These are phyloP conservation scores for Pythium angustatum DNA, from an alignment of 352 stramenopile species.

Conservation along the genomic window DNA sequence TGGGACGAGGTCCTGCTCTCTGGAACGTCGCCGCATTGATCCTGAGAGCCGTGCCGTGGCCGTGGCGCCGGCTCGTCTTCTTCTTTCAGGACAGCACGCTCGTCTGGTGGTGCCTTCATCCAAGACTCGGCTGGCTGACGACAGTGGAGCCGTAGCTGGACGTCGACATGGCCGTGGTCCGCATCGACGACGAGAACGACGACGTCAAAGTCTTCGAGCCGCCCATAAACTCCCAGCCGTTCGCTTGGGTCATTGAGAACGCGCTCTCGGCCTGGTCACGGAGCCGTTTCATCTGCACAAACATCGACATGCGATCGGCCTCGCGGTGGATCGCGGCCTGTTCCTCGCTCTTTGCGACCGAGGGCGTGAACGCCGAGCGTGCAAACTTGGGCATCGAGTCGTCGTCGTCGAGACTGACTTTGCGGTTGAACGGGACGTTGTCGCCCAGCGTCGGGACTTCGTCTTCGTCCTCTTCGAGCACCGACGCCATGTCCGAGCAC, in stretches of 20 bases:
- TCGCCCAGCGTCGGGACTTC: conserved; percentile 26
- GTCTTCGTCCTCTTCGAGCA: conserved; percentile 26
- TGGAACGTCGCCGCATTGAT: too few relatives aligned
- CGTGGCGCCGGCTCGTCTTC: too few relatives aligned
- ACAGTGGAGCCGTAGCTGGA: conserved; percentile 16
- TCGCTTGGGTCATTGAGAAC: conserved; percentile 28
- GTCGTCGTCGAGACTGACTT: conserved; percentile 22
- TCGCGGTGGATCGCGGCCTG: conserved; percentile 21
- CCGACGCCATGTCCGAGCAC: conserved; percentile 19
- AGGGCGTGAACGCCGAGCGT: conserved; percentile 17
- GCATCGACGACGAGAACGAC: conserved; percentile 15
- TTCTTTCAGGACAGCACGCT: too few relatives aligned
- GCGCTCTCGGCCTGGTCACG: conserved; percentile 23
- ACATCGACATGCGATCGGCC: conserved; percentile 26
- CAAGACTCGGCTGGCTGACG: conserved; percentile 12
- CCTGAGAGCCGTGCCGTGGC: too few relatives aligned
- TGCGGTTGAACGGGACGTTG: conserved; percentile 22
- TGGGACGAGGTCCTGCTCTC: too few relatives aligned
- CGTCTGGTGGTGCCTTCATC: neutral
- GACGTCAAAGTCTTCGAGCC: conserved; percentile 17
- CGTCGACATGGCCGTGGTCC: conserved; percentile 21
- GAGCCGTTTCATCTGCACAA: conserved; percentile 26
- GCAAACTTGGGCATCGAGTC: conserved; percentile 3
- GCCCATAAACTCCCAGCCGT: conserved; percentile 24
- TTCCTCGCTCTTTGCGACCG: conserved; percentile 19